Evolutionary conservation across 495 filamentous ascomycete species (phyloP).

Genomic region (Cercophora sp.): DNA sequence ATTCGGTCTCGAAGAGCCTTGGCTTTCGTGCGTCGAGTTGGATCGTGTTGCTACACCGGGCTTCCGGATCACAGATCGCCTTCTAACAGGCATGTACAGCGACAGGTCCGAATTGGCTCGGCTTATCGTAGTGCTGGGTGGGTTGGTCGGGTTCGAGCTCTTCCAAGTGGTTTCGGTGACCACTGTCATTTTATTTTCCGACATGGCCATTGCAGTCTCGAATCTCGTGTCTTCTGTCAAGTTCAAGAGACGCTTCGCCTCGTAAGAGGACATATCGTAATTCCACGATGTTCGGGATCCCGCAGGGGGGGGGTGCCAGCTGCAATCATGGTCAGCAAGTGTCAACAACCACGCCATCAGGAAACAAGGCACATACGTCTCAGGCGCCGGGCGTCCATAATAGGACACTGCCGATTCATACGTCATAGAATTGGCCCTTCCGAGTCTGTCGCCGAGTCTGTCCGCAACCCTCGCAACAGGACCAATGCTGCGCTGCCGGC

Average conservation of each 20-base stretch:
- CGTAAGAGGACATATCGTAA: constrained; percentile 41
- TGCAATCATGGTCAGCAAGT: constrained; percentile 18
- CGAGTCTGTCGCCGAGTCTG: constrained; percentile 17
- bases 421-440: constrained; percentile 31
- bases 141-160: constrained; percentile 32
- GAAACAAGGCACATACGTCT: constrained; percentile 17
- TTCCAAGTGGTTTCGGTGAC: constrained; percentile 35
- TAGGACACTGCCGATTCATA: constrained; percentile 30
- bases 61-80: constrained; percentile 43
- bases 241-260: constrained; percentile 39
- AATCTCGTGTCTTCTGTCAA: constrained; percentile 32
- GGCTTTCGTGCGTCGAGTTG: constrained; percentile 15
- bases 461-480: constrained; percentile 18
- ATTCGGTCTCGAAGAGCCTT: constrained; percentile 18
- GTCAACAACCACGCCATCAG: neutral
- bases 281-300: constrained; percentile 36
- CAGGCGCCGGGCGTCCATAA: constrained; percentile 22
- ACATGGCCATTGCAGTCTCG: constrained; percentile 27
- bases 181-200: constrained; percentile 33
- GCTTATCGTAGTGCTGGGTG: constrained; percentile 26
- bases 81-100: constrained; percentile 44
- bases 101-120: constrained; percentile 42
- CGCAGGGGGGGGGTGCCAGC: constrained; percentile 14
- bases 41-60: constrained; percentile 46
- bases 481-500: constrained; percentile 16